Evolutionary conservation across 352 stramenopile genomes (phyloP), one percentile per base, ranked within the genome.

Genomic region (Globisporangium irregulare): DNA sequence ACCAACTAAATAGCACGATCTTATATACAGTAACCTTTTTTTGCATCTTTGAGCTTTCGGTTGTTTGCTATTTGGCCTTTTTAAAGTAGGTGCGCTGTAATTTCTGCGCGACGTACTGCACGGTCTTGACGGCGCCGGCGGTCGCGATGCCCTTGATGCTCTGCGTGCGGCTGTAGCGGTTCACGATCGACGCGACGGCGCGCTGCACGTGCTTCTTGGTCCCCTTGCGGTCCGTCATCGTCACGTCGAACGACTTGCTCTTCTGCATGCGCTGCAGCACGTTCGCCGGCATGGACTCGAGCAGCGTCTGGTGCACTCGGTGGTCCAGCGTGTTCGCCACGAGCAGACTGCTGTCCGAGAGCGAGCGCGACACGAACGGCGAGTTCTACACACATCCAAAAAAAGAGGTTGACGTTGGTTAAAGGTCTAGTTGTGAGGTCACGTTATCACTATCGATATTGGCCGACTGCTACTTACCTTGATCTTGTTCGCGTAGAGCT

Each of bases 141-240:
- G 90, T 97, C 25, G 89, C 78, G 36, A 97, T 93, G 58, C 90
- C 87, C 64, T 97, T 97, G 68, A 93, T 93, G 74, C 89, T 94
- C 72, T 97, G 90, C 10, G 89, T 89, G 34, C 87, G 83, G 68
- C 90, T 97, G 66, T 87, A 95, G n/a, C 82, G 78, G 36, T 87
- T 83, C 41, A 97, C 88, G 32, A 95, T 86, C n/a, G 73, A 80
- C 46, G 76, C 76, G 22, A 92, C 81, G 0, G 81, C 73, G 22
- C 75, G 78, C 69, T 88, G 86, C 34, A 94, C 57, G 36, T 82
- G 82, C 73, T 92, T 92, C 67, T 88, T 81, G 15, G 79, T 80
- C n/a, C 78, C 71, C 34, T 51, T 50, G 22, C 73, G 64, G 53
- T 77, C 70, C 20, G 79, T 72, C 41, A 77, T 48, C 12, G 32